Conservation (phyloP, 352 stramenopile genomes). For the Globisporangium ultimum region DNA sequence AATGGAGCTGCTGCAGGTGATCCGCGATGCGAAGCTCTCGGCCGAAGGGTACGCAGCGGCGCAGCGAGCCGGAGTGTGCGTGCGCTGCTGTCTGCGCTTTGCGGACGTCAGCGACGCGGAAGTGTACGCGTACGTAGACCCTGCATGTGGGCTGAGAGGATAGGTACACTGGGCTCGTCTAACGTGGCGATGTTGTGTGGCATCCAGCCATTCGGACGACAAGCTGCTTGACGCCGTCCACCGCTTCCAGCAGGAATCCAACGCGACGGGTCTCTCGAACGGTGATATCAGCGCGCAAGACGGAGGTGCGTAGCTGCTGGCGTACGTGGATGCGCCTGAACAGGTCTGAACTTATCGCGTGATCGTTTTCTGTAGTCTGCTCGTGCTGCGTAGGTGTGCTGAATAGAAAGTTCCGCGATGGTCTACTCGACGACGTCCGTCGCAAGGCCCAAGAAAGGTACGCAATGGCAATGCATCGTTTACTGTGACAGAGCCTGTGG, state of each 20-base stretch:
- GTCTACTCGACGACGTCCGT: slow-evolving; percentile 39
- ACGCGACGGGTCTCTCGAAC: background rate
- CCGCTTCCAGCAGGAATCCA: background rate
- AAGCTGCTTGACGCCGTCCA: slow-evolving; percentile 20
- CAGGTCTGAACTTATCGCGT: too few relatives aligned
- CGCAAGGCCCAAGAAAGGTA: slow-evolving; percentile 33
- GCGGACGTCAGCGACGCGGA: slow-evolving; percentile 33
- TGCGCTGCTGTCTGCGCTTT: slow-evolving; percentile 72
- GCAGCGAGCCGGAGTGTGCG: slow-evolving; percentile 36
- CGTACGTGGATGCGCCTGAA: background rate
- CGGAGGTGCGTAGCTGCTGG: slow-evolving; percentile 2
- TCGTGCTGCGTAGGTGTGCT: slow-evolving; percentile 70
- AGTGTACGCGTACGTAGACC: slow-evolving; percentile 50
- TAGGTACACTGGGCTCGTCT: too few relatives aligned
- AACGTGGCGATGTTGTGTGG: too few relatives aligned
- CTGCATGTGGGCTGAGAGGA: too few relatives aligned
- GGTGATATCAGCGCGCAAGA: background rate
- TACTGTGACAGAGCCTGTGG: background rate
- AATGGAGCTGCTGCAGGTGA: slow-evolving; percentile 20
- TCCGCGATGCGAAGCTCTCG: slow-evolving; percentile 27
- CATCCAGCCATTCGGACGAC: slow-evolving; percentile 24
- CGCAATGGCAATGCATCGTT: background rate
- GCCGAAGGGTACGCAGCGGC: slow-evolving; percentile 23
- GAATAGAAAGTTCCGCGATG: slow-evolving; percentile 36
- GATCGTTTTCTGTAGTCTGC: slow-evolving; percentile 31